Evolutionary conservation across 2,329 filamentous ascomycete species (phyloP).

Genomic region (Clarireedia monteithiana): DNA sequence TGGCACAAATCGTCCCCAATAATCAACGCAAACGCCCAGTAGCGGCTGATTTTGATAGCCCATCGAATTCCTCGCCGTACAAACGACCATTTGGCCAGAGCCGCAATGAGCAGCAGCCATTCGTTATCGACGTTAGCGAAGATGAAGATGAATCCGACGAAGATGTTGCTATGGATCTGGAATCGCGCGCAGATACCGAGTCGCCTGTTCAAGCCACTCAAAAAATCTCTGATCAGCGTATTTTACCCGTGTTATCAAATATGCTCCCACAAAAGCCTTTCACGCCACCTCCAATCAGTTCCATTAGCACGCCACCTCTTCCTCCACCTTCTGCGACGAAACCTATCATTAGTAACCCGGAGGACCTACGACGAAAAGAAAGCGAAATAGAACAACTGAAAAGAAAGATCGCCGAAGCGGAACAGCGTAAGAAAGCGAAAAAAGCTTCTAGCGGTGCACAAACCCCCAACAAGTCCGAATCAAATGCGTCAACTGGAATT

Average conservation of each 20-base stretch:
- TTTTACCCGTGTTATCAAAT: conserved; percentile 31
- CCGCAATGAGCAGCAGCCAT: conserved; percentile 46
- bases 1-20: background rate
- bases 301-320: conserved; percentile 18
- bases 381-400: conserved; percentile 55
- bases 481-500: conserved; percentile 6
- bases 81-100: conserved; percentile 56
- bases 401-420: conserved; percentile 29
- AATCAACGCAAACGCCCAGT: conserved; percentile 48
- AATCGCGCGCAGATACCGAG: conserved; percentile 42
- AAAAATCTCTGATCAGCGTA: conserved; percentile 18
- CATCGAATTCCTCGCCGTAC: conserved; percentile 27
- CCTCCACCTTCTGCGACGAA: conserved; percentile 14
- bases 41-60: conserved; percentile 63
- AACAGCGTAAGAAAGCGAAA: conserved; percentile 22
- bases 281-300: conserved; percentile 20
- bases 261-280: conserved; percentile 33
- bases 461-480: conserved; percentile 20
- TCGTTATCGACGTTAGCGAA: conserved; percentile 84
- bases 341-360: conserved; percentile 16
- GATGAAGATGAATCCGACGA: conserved; percentile 55
- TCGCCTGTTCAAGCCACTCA: conserved; percentile 20
- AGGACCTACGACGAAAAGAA: conserved; percentile 43
- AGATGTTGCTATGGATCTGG: conserved; percentile 60
- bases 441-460: conserved; percentile 23